Base-by-base conservation (phyloP, 2,329 filamentous ascomycete genomes). In the Aspergillus phoenicis region DNA sequence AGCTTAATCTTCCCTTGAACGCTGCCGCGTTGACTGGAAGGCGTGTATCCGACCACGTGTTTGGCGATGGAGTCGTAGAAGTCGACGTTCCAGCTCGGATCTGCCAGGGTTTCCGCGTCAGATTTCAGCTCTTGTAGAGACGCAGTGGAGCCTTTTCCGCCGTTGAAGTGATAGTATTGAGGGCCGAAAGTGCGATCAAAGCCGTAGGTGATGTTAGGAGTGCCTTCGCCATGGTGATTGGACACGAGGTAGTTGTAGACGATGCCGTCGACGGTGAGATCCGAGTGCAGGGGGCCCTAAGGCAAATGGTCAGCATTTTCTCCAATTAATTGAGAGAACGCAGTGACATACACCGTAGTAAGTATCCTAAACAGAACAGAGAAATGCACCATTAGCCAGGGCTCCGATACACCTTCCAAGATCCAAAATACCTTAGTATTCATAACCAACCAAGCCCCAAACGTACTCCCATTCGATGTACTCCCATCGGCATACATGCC, bases 161-260 rank as follows among this genome's bases (percentile, higher is more conserved):
- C 81, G 71, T 88, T 89, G 77, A 89, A 89, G 68, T 87, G 80
- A 67, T 83, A 89, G 67, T 83, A 88, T 70, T 85, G 82, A 64
- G 86, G 87, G 1, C 87, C 87, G 67, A 88, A 88, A 0, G 87
- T 89, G 2, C 86, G 80, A 66, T 89, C 86, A 64, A 88, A 88
- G 0, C 87, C 87, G 62, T 85, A 72, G 1, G 84, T 87, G 66
- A 89, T 88, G 65, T 88, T 87, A 5, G 87, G 86, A 13, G 84
- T 85, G 45, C 84, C 83, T 61, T 85, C 84, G 5, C 87, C 86
- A 57, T 89, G 86, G 64, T 89, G 86, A 61, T 88, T 88, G 0
- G 83, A 86, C 5, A 84, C 81, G 72, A 85, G 82, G 67, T 89
- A 89, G 68, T 89, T 87, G 70, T 89, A 88, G 0, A 89, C 80